Evolutionary conservation across 495 filamentous ascomycete species (phyloP).

Genomic region (Rhypophila decipiens): DNA sequence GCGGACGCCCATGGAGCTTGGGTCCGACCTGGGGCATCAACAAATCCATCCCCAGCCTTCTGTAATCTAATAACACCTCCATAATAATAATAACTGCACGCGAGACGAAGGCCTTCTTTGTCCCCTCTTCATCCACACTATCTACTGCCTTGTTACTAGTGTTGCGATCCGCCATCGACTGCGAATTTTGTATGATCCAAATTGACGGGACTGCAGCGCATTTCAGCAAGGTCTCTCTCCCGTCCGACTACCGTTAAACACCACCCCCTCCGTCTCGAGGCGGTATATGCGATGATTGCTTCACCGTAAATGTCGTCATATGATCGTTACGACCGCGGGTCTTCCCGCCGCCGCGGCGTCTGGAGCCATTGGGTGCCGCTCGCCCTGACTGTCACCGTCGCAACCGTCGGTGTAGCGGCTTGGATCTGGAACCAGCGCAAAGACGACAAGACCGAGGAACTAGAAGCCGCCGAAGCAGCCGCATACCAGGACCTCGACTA

Average conservation of each 20-base stretch:
- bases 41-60: conserved; percentile 21
- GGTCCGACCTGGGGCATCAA: conserved; percentile 18
- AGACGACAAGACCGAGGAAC: conserved; percentile 46
- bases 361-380: conserved; percentile 81
- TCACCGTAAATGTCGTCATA: conserved; percentile 65
- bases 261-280: neutral
- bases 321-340: conserved; percentile 57
- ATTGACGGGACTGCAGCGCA: neutral
- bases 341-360: conserved; percentile 60
- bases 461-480: conserved; percentile 27
- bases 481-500: conserved; percentile 41
- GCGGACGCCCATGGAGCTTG: conserved; percentile 3
- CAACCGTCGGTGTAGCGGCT: conserved; percentile 74
- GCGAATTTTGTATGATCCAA: too few species aligned
- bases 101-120: neutral
- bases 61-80: neutral
- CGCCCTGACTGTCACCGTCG: conserved; percentile 74
- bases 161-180: neutral
- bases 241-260: neutral
- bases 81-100: neutral
- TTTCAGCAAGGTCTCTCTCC: neutral
- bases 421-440: conserved; percentile 90
- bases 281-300: conserved; percentile 22
- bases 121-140: too few species aligned
- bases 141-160: too few species aligned